Percentiles rank a stretch among this genome's conserved stretches.
phyloP scores from a whole-genome alignment of 768 basidiomycete species.

The Peribolospora baueri region DNA sequence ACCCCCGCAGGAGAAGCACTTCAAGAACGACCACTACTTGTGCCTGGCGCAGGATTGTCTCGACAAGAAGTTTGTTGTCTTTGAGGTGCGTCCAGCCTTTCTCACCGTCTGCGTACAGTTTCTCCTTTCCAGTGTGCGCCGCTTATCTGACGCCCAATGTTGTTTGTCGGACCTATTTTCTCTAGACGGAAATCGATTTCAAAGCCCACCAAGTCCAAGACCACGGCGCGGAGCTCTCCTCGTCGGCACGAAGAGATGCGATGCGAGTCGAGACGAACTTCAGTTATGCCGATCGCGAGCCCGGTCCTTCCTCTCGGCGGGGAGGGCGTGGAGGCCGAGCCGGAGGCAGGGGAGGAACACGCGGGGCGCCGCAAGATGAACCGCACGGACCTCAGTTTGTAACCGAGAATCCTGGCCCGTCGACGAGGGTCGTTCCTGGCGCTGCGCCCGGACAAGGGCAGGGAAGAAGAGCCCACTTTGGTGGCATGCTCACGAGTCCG shows the following conservation, averaged over 20 bases:
- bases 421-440: conserved; percentile 13
- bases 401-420: background rate
- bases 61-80: conserved; percentile 82
- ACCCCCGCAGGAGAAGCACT: conserved; percentile 39
- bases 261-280: conserved; percentile 41
- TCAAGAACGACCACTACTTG: conserved; percentile 47
- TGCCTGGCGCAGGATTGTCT: conserved; percentile 52
- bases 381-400: conserved; percentile 6
- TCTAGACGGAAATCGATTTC: conserved; percentile 45
- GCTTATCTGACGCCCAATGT: too few relatives aligned
- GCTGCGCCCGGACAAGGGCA: background rate
- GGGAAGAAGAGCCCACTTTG: background rate
- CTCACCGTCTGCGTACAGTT: too few relatives aligned
- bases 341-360: background rate
- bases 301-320: conserved; percentile 1
- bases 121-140: too few relatives aligned
- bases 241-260: conserved; percentile 43
- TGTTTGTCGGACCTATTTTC: too few relatives aligned
- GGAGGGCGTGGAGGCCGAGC: background rate
- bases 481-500: conserved; percentile 2
- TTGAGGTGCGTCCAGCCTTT: conserved; percentile 22
- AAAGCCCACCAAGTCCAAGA: conserved; percentile 74
- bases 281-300: conserved; percentile 4
- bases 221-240: conserved; percentile 46
- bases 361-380: background rate